These are phyloP conservation scores for Cantharellus anzutake DNA, from an alignment of 768 basidiomycete species.

Conservation along the genomic window DNA sequence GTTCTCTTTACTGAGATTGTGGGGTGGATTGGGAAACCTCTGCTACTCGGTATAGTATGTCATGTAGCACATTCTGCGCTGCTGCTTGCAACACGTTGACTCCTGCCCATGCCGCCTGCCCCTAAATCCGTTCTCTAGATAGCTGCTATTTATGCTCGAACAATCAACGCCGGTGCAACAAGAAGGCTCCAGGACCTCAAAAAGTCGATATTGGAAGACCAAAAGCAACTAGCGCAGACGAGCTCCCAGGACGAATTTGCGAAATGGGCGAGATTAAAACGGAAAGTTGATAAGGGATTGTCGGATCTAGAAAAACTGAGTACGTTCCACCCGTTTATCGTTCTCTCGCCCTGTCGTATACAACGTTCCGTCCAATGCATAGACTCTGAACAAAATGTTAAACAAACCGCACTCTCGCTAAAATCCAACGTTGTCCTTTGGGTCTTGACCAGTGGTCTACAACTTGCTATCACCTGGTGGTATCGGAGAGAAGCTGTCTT, in stretches of 20 bases:
- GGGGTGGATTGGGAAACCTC: slow-evolving; percentile 75
- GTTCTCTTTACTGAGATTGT: slow-evolving; percentile 71
- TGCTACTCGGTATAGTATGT: slow-evolving; percentile 64
- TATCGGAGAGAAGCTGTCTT: slow-evolving; percentile 83
- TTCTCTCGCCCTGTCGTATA: background rate
- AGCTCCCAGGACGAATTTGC: slow-evolving; percentile 96
- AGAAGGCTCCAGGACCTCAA: slow-evolving; percentile 54
- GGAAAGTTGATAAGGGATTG: slow-evolving; percentile 82
- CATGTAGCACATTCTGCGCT: background rate
- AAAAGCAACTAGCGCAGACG: slow-evolving; percentile 72
- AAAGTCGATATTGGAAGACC: slow-evolving; percentile 55
- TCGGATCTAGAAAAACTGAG: slow-evolving; percentile 84
- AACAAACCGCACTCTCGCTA: slow-evolving; percentile 49
- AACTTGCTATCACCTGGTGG: slow-evolving; percentile 78
- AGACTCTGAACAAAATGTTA: background rate
- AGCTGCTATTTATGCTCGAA: slow-evolving; percentile 2
- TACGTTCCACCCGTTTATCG: slow-evolving; percentile 18
- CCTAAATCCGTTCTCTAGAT: background rate
- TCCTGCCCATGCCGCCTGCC: background rate
- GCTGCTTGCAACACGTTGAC: background rate
- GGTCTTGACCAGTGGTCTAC: slow-evolving; percentile 71
- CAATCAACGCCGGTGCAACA: slow-evolving; percentile 34
- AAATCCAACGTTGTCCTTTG: slow-evolving; percentile 61
- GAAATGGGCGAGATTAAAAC: slow-evolving; percentile 87
- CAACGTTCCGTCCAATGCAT: background rate